Evolutionary conservation across 176 grass and related monocot genomes (phyloP), one percentile per base, ranked within the genome.

Genomic region (Panicum miliaceum): DNA sequence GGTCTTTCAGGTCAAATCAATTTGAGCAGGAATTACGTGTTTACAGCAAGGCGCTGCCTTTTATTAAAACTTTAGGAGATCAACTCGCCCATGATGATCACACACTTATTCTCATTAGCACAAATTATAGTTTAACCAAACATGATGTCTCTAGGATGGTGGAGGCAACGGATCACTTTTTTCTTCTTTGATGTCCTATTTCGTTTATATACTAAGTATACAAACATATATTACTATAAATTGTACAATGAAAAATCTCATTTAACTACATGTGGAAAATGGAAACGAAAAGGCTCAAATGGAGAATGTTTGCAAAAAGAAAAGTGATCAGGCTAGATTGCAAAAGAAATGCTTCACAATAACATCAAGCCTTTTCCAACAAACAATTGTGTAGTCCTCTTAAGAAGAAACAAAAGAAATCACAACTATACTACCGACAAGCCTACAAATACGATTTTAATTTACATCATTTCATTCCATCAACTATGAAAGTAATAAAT

Each of bases 371-470:
- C 27, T 68, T 81, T 27, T 29, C 64, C 47, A 68, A 41, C 47
- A 81, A 38, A 23, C 46, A 81, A 37, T 42, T 42, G 22, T 26
- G 50, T 20, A 12, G 48, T 57, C 64, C 10, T 26, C 3, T 18
- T 23, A 22, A 23, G 36, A 23, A 38, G 2, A 57, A 38, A 37
- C 34, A 27, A 53, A n/a, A 36, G 8, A 26, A 59, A 71, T 9
- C 11, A 18, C 50, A 43, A 3, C 14, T 56, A 18, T 29, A 16
- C 13, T 45, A 26, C 15, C 10, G 3, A 4, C 50, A 58, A 73
- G 10, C 10, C 43, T 86, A 64, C 8, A 86, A 12, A 23, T 45
- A 65, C 36, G 0, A 72, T 9, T 64, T 63, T 29, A 79, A 80
- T 74, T 74, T 81, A 56, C 58, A 81, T 25, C 1, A 11, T 85